Evolutionary conservation across 129 eudicot species (phyloP).

Genomic region (Flaveria robusta): DNA sequence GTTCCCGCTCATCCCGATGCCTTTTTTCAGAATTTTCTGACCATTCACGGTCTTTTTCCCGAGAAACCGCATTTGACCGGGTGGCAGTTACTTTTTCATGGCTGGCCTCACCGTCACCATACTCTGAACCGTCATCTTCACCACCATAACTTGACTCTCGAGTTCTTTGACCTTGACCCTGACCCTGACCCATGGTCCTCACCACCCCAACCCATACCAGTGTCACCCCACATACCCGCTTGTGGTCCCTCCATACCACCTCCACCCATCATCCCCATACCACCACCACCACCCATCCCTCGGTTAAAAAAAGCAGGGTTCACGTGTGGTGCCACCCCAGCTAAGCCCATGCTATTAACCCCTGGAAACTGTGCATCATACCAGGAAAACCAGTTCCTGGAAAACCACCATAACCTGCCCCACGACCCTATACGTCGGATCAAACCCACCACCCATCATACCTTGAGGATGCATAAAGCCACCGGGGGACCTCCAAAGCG

Average conservation of each 20-base stretch:
- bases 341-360: conserved; percentile 83
- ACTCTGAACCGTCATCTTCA: conserved; percentile 89
- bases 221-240: conserved; percentile 83
- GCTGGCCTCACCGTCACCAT: conserved; percentile 62
- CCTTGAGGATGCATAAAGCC: conserved; percentile 93
- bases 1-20: conserved; percentile 61
- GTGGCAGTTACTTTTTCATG: conserved; percentile 54
- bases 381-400: conserved; percentile 83
- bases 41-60: conserved; percentile 85
- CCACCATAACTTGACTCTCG: conserved; percentile 90
- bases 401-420: conserved; percentile 92
- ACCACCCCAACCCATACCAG: conserved; percentile 61
- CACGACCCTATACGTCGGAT: conserved; percentile 86
- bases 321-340: conserved; percentile 96
- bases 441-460: conserved; percentile 95
- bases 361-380: conserved; percentile 83
- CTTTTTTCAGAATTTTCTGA: conserved; percentile 73
- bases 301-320: conserved; percentile 91
- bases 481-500: conserved; percentile 73
- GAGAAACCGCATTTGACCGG: conserved; percentile 59
- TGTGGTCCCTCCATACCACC: conserved; percentile 78
- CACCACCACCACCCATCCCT: conserved; percentile 81
- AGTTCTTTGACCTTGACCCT: conserved; percentile 75
- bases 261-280: conserved; percentile 86
- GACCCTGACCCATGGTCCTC: conserved; percentile 58